A percentile compares a stretch with the other conserved stretches of the same genome.
phyloP scores from a whole-genome alignment of 2,329 filamentous ascomycete species.

The Phaeosphaeria sp. region DNA sequence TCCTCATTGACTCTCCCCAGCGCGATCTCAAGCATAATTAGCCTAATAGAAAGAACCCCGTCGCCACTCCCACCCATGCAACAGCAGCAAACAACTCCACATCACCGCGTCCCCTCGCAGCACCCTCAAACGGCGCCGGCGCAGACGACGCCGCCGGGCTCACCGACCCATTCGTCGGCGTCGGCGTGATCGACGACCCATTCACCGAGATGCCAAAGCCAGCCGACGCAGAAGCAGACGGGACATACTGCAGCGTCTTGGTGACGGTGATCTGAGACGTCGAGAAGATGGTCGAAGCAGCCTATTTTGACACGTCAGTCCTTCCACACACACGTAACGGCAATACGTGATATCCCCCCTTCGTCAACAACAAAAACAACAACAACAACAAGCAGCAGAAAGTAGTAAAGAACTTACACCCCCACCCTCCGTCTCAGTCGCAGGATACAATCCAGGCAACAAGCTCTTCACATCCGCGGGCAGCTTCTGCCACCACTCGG shows the following conservation, averaged over 20 bases:
- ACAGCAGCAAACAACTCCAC: neutral
- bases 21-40: neutral
- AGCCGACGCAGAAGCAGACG: constrained; percentile 1
- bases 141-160: neutral
- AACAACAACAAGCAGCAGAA: neutral
- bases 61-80: neutral
- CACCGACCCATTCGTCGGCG: neutral
- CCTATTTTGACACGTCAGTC: neutral
- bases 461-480: constrained; percentile 18
- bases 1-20: neutral
- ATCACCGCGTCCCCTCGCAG: neutral
- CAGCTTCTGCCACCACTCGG: constrained; percentile 22
- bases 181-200: neutral
- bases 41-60: neutral
- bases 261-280: constrained; percentile 6
- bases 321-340: too few relatives aligned
- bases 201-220: neutral
- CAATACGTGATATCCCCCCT: too few relatives aligned
- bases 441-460: constrained; percentile 19
- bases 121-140: neutral
- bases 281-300: neutral
- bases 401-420: neutral
- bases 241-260: constrained; percentile 10
- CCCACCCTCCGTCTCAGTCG: neutral
- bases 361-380: too few relatives aligned